Base-by-base conservation (phyloP, 2,329 filamentous ascomycete species). In the Scytalidium sp. region DNA sequence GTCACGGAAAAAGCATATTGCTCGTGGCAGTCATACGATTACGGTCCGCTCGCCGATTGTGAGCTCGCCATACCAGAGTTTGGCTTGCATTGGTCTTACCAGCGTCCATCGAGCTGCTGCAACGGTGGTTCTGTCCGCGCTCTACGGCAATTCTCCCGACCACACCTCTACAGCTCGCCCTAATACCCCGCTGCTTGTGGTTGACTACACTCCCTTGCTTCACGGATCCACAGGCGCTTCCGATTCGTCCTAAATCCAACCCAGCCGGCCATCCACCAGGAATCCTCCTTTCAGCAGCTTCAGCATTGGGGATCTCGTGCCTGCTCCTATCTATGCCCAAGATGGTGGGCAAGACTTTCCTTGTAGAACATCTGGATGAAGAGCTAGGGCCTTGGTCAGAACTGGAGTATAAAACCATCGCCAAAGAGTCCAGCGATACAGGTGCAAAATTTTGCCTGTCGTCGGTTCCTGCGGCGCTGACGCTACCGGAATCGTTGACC, bases 311-410 rank as follows among this genome's bases (percentile, higher is more conserved):
- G n/a, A 19, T 32, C 25, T 36, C 32, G 19, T 23, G 21, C 19
- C 44, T 19, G 32, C 42, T 41, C 29, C 22, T 32, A 21, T 39
- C 43, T 21, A 46, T 22, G 3, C 10, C 36, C 25, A 52, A 53
- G 51, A 77, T 76, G 72, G 61, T 70, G 19, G 67, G 68, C 57
- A 88, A 91, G 70, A 92, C 84, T 41, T 97, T 94, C 72, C 88
- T 97, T 63, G 92, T 97, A 61, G 93, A 97, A 75, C 93, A 99
- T 71, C 84, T 99, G 57, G 94, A 99, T 73, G 86, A 89, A 39
- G 94, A 99, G 70, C 80, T 99, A 23, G 94, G 95, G 27, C 81
- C 84, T 39, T 99, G 94, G 94, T 97, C 94, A 20, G 84, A 90
- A 56, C 81, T 97, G 47, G 94, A 99, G 74, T 99, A 99, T 73